Evolutionary conservation across 208 protist genomes (phyloP).

Genomic region (Trypanosoma avium): DNA sequence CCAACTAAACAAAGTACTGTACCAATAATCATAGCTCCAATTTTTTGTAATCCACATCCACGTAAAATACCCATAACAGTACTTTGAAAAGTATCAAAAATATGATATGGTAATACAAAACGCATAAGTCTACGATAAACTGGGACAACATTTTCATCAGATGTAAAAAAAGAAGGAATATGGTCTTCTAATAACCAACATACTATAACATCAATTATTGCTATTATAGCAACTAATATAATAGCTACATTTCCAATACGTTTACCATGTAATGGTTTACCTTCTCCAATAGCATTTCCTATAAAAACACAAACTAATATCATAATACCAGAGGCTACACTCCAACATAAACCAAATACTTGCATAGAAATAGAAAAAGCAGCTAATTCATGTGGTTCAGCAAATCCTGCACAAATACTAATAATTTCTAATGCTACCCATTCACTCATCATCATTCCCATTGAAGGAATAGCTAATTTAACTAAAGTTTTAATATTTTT

Average conservation of each 20-base stretch:
- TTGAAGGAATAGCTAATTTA: slow-evolving; percentile 73
- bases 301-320: slow-evolving; percentile 77
- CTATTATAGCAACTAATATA: slow-evolving; percentile 45
- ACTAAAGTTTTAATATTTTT: slow-evolving; percentile 52
- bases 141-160: slow-evolving; percentile 33
- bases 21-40: slow-evolving; percentile 64
- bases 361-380: slow-evolving; percentile 81
- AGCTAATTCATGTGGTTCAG: slow-evolving; percentile 53
- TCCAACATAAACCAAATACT: slow-evolving; percentile 78
- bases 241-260: slow-evolving; percentile 64
- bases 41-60: slow-evolving; percentile 70
- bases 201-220: slow-evolving; percentile 44
- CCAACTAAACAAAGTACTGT: slow-evolving; percentile 65
- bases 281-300: slow-evolving; percentile 74
- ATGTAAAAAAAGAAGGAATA: slow-evolving; percentile 70
- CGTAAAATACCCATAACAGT: slow-evolving; percentile 77
- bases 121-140: slow-evolving; percentile 29
- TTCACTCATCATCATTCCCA: slow-evolving; percentile 86
- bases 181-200: slow-evolving; percentile 43
- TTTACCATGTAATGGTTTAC: slow-evolving; percentile 64
- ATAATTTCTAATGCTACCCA: slow-evolving; percentile 85
- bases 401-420: slow-evolving; percentile 63
- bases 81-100: slow-evolving; percentile 81
- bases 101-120: slow-evolving; percentile 76
- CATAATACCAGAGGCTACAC: slow-evolving; percentile 68